These are phyloP conservation scores for Allomyces arbusculus DNA, from an alignment of 192 early-diverging fungal species.

Conservation along the genomic window DNA sequence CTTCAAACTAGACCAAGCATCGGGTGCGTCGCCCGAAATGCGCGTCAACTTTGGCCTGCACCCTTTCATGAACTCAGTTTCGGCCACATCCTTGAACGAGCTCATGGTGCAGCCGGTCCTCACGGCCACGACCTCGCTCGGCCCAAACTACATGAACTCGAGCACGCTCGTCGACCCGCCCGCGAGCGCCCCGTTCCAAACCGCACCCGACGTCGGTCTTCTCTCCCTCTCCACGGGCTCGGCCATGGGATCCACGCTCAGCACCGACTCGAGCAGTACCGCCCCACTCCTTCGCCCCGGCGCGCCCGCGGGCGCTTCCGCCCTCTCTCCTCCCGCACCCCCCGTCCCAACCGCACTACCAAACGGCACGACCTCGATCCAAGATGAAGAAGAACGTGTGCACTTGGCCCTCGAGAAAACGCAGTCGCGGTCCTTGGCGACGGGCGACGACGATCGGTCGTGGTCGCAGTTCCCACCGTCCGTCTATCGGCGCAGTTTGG, in stretches of 20 bases:
- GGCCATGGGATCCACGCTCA: no score
- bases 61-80: neutral
- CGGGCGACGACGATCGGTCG: neutral
- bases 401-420: constrained; percentile 1
- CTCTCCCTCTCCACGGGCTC: no score
- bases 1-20: no score
- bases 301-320: neutral
- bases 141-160: no score
- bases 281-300: no score
- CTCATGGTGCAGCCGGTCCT: neutral
- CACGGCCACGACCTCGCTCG: no score
- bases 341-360: neutral
- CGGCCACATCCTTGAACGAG: neutral
- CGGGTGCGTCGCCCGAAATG: no score
- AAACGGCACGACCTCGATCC: neutral
- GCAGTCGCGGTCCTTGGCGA: neutral
- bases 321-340: neutral
- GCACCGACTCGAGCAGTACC: no score
- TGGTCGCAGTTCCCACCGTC: constrained; percentile 31
- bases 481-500: constrained; percentile 29
- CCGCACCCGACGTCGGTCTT: neutral
- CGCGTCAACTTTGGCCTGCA: neutral
- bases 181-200: neutral
- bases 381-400: neutral
- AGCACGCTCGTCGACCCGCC: no score